Evolutionary conservation across 306 rosid genomes (phyloP).

Genomic region (Sophora flavescens): DNA sequence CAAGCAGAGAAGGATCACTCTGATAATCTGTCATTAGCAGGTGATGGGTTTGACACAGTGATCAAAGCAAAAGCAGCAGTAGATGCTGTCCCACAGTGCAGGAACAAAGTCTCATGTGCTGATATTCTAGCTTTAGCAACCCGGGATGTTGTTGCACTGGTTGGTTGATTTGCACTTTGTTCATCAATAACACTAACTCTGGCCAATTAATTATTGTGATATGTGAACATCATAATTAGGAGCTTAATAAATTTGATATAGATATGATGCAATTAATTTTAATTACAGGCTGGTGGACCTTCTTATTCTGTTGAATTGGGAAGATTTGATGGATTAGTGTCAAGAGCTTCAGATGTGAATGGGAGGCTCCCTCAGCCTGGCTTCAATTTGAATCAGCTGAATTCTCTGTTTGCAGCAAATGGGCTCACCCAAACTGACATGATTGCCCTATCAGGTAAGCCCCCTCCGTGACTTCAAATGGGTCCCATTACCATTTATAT

Average conservation of each 20-base stretch:
- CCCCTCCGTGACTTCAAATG: neutral
- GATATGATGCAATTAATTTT: neutral
- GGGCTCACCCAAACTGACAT: conserved; percentile 74
- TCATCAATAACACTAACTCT: neutral
- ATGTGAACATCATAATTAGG: neutral
- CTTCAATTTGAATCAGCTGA: conserved; percentile 69
- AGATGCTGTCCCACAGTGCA: conserved; percentile 70
- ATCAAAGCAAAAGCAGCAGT: conserved; percentile 83
- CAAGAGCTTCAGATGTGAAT: conserved; percentile 64
- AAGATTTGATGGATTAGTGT: conserved; percentile 72
- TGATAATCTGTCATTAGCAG: conserved; percentile 80
- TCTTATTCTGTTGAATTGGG: conserved; percentile 73
- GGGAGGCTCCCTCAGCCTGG: conserved; percentile 67
- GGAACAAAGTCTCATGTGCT: conserved; percentile 81
- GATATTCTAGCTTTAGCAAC: conserved; percentile 84
- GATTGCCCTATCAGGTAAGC: conserved; percentile 86
- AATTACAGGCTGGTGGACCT: conserved; percentile 76
- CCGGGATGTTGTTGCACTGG: conserved; percentile 74
- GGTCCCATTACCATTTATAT: neutral
- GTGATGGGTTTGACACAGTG: conserved; percentile 90
- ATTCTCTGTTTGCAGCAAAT: conserved; percentile 57
- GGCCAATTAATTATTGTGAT: neutral
- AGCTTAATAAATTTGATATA: too few species aligned
- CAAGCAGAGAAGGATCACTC: conserved; percentile 78
- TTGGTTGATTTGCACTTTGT: conserved; percentile 26